Evolutionary conservation across 345 rosid species (phyloP), one percentile per base, ranked within the genome.

Genomic region (Excoecaria cochinchinensis): DNA sequence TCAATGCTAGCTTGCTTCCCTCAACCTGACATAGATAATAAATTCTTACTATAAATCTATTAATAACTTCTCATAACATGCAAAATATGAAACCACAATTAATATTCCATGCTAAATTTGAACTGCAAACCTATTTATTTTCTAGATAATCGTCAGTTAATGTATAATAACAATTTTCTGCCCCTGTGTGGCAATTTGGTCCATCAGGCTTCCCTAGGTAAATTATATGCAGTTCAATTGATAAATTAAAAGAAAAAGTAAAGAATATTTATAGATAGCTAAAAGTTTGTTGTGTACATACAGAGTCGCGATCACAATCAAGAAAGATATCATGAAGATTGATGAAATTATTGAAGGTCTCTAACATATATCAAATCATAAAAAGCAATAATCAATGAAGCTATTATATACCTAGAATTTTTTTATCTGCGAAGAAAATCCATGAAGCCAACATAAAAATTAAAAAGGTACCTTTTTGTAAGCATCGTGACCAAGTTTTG

Each of bases 161-260:
- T 47, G 94, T 85, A 70, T 82, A 91, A 81, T 91, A 93, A 81
- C 99, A 93, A 44, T 97, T 95, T 79, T 91, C 95, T 21, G 90
- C 83, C 3, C 98, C 99, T 0, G 98, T 95, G 82, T 95, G 99
- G 79, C 99, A 95, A 46, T 93, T 89, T 53, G 99, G 96, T 11
- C 98, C 98, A 82, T 88, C 97, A 19, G 97, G 96, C 70, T 91
- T 88, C 63, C 97, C 97, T 0, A 91, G 96, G 81, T 95, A 95
- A 57, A 95, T 89, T 78, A 95, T 91, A 97, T 95, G 88, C 61
- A 52, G 60, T 36, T 76, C 13, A 8, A 78, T 67, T 67, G 14
- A 42, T 42, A n/a, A 70, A 72, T 24, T 66, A 40, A 68, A 71
- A 58, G 42, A 48, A 36, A 1, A 15, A 53, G 8, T 10, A 4